Evolutionary conservation across 2,329 filamentous ascomycete species (phyloP), one percentile per base, ranked within the genome.

Genomic region (Lasiodiplodia sp.): DNA sequence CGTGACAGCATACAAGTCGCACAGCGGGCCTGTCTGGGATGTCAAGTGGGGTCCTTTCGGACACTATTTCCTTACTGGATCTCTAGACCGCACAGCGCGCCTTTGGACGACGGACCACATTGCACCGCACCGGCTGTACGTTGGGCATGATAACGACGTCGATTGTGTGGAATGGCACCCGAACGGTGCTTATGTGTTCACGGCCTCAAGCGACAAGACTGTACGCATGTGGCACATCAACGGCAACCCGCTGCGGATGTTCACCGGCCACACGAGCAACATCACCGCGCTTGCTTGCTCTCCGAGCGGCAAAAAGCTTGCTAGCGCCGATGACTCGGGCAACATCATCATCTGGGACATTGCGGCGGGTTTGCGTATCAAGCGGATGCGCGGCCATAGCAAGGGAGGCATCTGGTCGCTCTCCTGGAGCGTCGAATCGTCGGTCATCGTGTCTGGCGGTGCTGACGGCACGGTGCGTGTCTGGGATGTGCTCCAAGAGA

Each of bases 161-260:
- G 96, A 96, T 64, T 89, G 90, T 53, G 86, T 97, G n/a, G 86
- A 92, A 16, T 99, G 96, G 89, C 96, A 99, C 75, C 93, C 95
- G 0, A 99, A 99, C 77, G 93, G 93, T 21, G 89, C 92, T 6
- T 99, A 98, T 74, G 84, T 97, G 55, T 97, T 99, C 80, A 97
- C 96, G 0, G 94, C 92, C 3, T 96, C 93, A 14, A 92, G 92
- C 72, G 94, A 99, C 80, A 95, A 95, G 79, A 96, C 94, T 0
- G 92, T 98, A 40, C 91, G 96, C 37, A 98, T 99, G 95, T 99
- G 96, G 96, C 91, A 94, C 11, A 88, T 97, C n/a, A 95, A 91
- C 10, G 96, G 96, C 34, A 90, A 91, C 70, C 93, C 94, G 44
- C 92, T 97, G 5, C 91, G 96, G 31, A 89, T 98, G 75, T 97